These are phyloP conservation scores for Stevia rebaudiana DNA, from an alignment of 140 eudicot species.

Conservation along the genomic window DNA sequence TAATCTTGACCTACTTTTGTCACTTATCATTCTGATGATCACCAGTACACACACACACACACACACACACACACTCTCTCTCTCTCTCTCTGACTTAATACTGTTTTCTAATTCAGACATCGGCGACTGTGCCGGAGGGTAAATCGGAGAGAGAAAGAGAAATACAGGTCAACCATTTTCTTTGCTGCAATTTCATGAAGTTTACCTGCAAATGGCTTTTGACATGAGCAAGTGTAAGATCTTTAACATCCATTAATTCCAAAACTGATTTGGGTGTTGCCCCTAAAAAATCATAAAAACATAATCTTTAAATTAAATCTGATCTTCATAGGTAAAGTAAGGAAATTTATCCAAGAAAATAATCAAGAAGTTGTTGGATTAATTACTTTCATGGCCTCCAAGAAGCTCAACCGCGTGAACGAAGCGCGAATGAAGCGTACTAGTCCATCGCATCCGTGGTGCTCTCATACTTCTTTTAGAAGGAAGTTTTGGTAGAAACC, in stretches of 20 bases:
- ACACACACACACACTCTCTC: too few relatives aligned
- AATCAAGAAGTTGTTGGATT: background rate
- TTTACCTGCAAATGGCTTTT: conserved; percentile 91
- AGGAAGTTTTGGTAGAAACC: conserved; percentile 60
- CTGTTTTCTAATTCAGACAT: conserved; percentile 50
- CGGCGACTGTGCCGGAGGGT: conserved; percentile 97
- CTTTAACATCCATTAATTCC: conserved; percentile 95
- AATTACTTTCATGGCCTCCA: conserved; percentile 89
- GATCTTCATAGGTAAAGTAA: background rate
- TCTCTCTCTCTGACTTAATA: conserved; percentile 31
- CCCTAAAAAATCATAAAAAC: conserved; percentile 35
- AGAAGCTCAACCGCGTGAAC: conserved; percentile 87
- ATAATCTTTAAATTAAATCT: background rate
- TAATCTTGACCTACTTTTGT: conserved; percentile 72
- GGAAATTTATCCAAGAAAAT: background rate
- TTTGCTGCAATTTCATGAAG: conserved; percentile 13
- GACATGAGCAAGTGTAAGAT: conserved; percentile 93
- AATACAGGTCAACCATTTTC: conserved; percentile 15
- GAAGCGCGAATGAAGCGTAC: conserved; percentile 73
- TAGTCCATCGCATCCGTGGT: conserved; percentile 88
- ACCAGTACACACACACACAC: background rate
- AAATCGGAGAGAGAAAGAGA: conserved; percentile 46
- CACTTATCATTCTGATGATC: conserved; percentile 38
- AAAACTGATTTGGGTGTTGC: conserved; percentile 94
- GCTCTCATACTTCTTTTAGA: conserved; percentile 72